Evolutionary conservation across 202 grass and related monocot species (phyloP).

Genomic region (Saccharum hybrid): DNA sequence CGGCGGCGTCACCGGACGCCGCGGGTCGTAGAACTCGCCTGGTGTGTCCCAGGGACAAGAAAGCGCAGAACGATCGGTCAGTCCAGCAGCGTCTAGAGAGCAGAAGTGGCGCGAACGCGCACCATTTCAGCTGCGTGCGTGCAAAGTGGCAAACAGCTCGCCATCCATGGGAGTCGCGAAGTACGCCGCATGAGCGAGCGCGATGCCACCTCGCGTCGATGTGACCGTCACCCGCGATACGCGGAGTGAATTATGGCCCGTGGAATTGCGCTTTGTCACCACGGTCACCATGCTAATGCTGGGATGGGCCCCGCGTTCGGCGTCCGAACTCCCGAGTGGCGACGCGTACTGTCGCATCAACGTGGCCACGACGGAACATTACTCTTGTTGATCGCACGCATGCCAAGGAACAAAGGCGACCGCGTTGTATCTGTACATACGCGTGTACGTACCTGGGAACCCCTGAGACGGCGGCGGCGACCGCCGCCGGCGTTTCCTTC

Average conservation of each 20-base stretch:
- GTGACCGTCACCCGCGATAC: background rate
- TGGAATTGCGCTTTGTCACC: background rate
- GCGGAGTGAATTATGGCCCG: background rate
- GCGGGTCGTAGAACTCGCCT: slow-evolving; percentile 47
- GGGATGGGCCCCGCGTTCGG: background rate
- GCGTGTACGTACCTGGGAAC: slow-evolving; percentile 22
- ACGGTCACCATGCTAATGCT: background rate
- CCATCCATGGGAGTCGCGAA: background rate
- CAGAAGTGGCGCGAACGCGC: background rate
- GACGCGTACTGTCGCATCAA: slow-evolving; percentile 31
- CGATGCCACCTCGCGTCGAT: slow-evolving; percentile 12
- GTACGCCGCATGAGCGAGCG: background rate
- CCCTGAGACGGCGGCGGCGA: slow-evolving; percentile 6
- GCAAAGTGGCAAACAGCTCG: background rate
- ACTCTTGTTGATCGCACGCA: background rate
- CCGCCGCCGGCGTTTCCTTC: slow-evolving; percentile 44
- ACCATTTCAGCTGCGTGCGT: background rate
- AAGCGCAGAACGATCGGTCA: background rate
- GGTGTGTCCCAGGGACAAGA: slow-evolving; percentile 11
- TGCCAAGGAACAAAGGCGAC: background rate
- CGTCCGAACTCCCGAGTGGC: background rate
- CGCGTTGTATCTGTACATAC: background rate
- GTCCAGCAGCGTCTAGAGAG: background rate
- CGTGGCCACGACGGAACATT: slow-evolving; percentile 33
- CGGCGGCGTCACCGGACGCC: slow-evolving; percentile 32